phyloP scores from a whole-genome alignment of 1,139 yeast species.

The Candida pseudoviswanathii region DNA sequence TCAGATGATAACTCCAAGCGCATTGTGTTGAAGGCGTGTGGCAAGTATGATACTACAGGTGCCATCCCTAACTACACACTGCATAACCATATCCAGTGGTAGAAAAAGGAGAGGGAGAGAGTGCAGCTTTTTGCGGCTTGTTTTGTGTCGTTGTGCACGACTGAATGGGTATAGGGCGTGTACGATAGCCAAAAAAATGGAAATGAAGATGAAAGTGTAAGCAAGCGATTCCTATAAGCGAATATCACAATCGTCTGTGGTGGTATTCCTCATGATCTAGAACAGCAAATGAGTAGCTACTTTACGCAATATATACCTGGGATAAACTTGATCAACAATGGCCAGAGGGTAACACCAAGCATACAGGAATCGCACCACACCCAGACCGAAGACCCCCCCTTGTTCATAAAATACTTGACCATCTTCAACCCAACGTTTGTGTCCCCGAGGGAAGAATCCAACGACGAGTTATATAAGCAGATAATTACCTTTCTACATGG shows the following conservation, averaged over 20 bases:
- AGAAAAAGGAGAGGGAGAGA: neutral
- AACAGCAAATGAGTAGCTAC: neutral
- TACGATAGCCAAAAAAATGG: neutral
- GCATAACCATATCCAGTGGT: neutral
- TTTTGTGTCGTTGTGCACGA: neutral
- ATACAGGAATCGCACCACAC: neutral
- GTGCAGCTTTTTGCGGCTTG: neutral
- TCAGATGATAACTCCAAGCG: conserved; percentile 5
- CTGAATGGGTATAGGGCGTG: neutral
- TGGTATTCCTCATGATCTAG: neutral
- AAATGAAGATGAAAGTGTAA: neutral
- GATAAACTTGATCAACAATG: neutral
- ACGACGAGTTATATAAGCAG: conserved; percentile 32
- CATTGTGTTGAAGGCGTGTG: conserved; percentile 9
- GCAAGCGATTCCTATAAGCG: neutral
- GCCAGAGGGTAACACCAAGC: neutral
- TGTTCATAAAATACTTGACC: neutral
- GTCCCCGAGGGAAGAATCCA: conserved; percentile 25
- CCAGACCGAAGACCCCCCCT: neutral
- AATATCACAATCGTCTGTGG: neutral
- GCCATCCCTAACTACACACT: conserved; percentile 13
- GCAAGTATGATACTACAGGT: conserved; percentile 12
- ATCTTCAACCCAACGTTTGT: conserved; percentile 27
- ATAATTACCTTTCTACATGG: conserved; percentile 29
- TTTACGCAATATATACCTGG: neutral